A percentile compares a stretch with the other conserved stretches of the same genome.
Evolutionary conservation across 805 yeast species (phyloP).

Genomic region (Metschnikowia continentalis): DNA sequence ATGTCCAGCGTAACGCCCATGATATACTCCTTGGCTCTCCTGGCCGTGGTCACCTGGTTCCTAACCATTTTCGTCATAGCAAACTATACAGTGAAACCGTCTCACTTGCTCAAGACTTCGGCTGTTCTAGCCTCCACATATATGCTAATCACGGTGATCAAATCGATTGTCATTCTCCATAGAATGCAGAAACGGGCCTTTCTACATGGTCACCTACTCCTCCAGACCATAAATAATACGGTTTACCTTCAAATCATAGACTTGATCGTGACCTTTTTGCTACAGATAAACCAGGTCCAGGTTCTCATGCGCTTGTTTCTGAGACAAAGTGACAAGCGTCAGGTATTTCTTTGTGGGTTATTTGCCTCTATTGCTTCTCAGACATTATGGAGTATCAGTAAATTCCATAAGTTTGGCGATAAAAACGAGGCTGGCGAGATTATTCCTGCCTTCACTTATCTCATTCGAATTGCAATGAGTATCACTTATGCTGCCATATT

Average conservation of each 20-base stretch:
- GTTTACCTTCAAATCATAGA: slow-evolving; percentile 52
- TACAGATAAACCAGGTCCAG: slow-evolving; percentile 68
- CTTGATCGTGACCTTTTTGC: slow-evolving; percentile 50
- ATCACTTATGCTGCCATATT: slow-evolving; percentile 65
- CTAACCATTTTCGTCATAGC: slow-evolving; percentile 61
- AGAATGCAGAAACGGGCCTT: slow-evolving; percentile 45
- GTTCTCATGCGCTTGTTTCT: slow-evolving; percentile 64
- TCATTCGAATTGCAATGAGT: slow-evolving; percentile 67
- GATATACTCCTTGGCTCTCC: slow-evolving; percentile 57
- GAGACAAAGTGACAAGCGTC: slow-evolving; percentile 63
- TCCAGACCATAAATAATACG: slow-evolving; percentile 42
- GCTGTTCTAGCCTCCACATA: slow-evolving; percentile 53
- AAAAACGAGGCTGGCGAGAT: slow-evolving; percentile 50
- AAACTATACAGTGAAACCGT: slow-evolving; percentile 60
- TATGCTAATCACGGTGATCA: slow-evolving; percentile 46
- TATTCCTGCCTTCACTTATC: slow-evolving; percentile 68
- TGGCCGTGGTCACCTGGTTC: slow-evolving; percentile 61
- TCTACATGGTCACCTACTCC: slow-evolving; percentile 40
- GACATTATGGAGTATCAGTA: slow-evolving; percentile 65
- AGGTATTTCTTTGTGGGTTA: slow-evolving; percentile 57
- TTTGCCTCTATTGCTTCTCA: slow-evolving; percentile 52
- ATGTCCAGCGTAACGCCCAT: slow-evolving; percentile 57
- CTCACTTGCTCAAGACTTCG: slow-evolving; percentile 47
- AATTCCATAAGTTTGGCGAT: slow-evolving; percentile 37
- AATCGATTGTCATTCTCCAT: slow-evolving; percentile 43